A percentile compares a stretch with the other conserved stretches of the same genome.
Conservation (phyloP, 2,329 filamentous ascomycete species). For the Teratosphaeria viscida region DNA sequence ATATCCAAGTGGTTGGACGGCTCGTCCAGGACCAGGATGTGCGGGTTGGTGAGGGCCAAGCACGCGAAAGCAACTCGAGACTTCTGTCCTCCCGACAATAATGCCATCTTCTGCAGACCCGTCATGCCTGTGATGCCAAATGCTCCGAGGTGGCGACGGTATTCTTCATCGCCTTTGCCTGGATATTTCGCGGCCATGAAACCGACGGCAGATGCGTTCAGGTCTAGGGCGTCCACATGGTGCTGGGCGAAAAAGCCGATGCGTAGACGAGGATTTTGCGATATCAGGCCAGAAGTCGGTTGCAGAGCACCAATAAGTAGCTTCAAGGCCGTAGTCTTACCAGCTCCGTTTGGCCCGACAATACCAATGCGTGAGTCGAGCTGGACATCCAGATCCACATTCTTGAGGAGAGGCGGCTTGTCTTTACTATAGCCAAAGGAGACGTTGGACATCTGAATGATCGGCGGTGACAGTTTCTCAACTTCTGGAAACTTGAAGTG, state of each 20-base stretch:
- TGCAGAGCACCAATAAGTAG: constrained; percentile 82
- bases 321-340: constrained; percentile 97
- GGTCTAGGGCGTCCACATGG: constrained; percentile 90
- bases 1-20: constrained; percentile 98
- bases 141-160: constrained; percentile 85
- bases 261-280: constrained; percentile 75
- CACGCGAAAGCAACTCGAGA: constrained; percentile 98
- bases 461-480: constrained; percentile 92
- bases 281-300: constrained; percentile 70
- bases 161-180: constrained; percentile 89
- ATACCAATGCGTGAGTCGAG: constrained; percentile 97
- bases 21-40: constrained; percentile 96
- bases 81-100: constrained; percentile 94
- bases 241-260: constrained; percentile 98
- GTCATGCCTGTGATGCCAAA: constrained; percentile 83
- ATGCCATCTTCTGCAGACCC: constrained; percentile 86
- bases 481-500: constrained; percentile 97
- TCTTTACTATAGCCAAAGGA: constrained; percentile 79
- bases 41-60: constrained; percentile 81
- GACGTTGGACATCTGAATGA: constrained; percentile 92
- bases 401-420: constrained; percentile 59
- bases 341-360: constrained; percentile 96
- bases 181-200: constrained; percentile 94
- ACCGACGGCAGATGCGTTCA: constrained; percentile 77
- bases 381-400: constrained; percentile 93